Evolutionary conservation across 176 grass and related monocot species (phyloP).

Genomic region (Cenchrus purpureus): DNA sequence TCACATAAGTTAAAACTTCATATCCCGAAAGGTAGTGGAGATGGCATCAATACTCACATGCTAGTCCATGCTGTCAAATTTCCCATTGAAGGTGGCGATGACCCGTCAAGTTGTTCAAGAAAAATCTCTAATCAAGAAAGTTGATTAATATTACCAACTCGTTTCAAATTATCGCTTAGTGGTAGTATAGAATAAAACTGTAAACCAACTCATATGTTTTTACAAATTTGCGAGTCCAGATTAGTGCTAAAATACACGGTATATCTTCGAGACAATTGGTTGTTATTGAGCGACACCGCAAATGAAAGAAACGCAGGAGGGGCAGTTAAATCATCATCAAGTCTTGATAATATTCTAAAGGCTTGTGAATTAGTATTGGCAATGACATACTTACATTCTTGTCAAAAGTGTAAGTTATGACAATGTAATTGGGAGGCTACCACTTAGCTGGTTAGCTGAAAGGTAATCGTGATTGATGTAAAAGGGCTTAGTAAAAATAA

Average conservation of each 20-base stretch:
- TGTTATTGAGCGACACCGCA: constrained; percentile 79
- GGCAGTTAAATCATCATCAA: constrained; percentile 33
- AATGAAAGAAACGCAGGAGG: constrained; percentile 33
- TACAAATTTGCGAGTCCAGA: constrained; percentile 85
- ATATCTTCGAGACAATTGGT: constrained; percentile 78
- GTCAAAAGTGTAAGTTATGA: too few species aligned
- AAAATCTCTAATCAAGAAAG: constrained; percentile 73
- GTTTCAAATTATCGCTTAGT: constrained; percentile 29
- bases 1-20: too few species aligned
- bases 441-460: too few species aligned
- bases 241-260: constrained; percentile 74
- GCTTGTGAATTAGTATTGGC: too few species aligned
- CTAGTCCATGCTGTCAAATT: constrained; percentile 81
- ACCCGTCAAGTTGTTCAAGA: constrained; percentile 89
- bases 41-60: constrained; percentile 67
- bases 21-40: not conserved
- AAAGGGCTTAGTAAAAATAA: constrained; percentile 32
- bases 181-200: not conserved
- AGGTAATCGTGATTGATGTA: constrained; percentile 68
- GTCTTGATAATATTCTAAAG: too few species aligned
- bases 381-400: too few species aligned
- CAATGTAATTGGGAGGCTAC: too few species aligned
- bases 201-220: constrained; percentile 23
- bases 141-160: constrained; percentile 34
- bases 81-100: constrained; percentile 73